Evolutionary conservation across 352 stramenopile genomes (phyloP).

Genomic region (Blastocystis sp.): DNA sequence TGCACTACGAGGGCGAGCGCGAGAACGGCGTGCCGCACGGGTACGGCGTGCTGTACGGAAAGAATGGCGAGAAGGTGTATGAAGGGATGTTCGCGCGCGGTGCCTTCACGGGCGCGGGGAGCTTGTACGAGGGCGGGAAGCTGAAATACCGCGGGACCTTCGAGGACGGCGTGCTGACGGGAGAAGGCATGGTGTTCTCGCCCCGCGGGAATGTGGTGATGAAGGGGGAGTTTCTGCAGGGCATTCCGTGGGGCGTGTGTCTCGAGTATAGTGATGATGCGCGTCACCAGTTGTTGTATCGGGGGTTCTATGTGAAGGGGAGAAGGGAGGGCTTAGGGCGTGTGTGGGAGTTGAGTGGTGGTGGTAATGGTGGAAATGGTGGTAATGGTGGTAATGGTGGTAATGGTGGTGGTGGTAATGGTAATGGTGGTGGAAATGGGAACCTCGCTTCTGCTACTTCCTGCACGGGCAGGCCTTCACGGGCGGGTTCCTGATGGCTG

Average conservation of each 20-base stretch:
- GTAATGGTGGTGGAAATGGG: no score
- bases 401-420: no score
- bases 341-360: background rate
- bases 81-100: constrained; percentile 3
- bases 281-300: background rate
- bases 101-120: background rate
- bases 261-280: background rate
- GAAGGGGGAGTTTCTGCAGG: background rate
- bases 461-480: background rate
- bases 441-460: background rate
- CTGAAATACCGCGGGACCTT: constrained; percentile 24
- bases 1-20: background rate
- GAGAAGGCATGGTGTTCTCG: background rate
- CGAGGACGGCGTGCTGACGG: background rate
- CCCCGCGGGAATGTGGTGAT: background rate
- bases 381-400: no score
- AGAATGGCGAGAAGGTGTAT: background rate
- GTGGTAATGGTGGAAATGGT: no score
- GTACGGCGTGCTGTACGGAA: background rate
- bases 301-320: background rate
- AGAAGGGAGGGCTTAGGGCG: background rate
- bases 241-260: background rate
- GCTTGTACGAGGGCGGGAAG: background rate
- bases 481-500: background rate
- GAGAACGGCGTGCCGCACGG: background rate